Evolutionary conservation across 768 basidiomycete genomes (phyloP).

Genomic region (Suillus subaureus): DNA sequence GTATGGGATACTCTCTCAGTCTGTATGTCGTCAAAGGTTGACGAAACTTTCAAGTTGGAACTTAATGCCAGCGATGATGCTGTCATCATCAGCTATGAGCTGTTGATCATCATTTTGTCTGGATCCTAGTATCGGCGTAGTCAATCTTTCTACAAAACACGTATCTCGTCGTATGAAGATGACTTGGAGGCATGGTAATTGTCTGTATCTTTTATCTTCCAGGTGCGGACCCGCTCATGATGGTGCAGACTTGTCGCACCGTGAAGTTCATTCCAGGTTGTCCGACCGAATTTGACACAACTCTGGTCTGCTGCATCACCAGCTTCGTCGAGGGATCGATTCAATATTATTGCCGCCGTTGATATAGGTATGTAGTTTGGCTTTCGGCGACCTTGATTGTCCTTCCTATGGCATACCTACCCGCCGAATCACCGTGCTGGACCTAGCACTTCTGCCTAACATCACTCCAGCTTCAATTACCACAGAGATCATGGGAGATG

Average conservation of each 20-base stretch:
- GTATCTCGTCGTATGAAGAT: slow-evolving; percentile 67
- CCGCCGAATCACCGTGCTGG: neutral
- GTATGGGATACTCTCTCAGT: neutral
- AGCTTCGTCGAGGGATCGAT: slow-evolving; percentile 42
- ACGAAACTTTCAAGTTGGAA: slow-evolving; percentile 48
- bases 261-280: slow-evolving; percentile 70
- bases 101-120: slow-evolving; percentile 45
- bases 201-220: slow-evolving; percentile 37
- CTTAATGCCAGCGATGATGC: slow-evolving; percentile 52
- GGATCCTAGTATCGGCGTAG: slow-evolving; percentile 62
- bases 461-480: neutral
- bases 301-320: slow-evolving; percentile 65
- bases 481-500: neutral
- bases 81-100: neutral
- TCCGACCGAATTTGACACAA: slow-evolving; percentile 72
- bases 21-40: slow-evolving; percentile 29
- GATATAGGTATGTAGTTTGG: slow-evolving; percentile 50
- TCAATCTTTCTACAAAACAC: slow-evolving; percentile 54
- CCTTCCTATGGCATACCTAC: slow-evolving; percentile 1
- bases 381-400: neutral
- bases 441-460: neutral
- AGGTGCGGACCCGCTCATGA: slow-evolving; percentile 10
- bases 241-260: slow-evolving; percentile 66
- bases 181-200: slow-evolving; percentile 48
- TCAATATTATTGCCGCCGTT: slow-evolving; percentile 52